Base-by-base conservation (phyloP, 2,329 filamentous ascomycete species). In the Diaporthe nobilis region DNA sequence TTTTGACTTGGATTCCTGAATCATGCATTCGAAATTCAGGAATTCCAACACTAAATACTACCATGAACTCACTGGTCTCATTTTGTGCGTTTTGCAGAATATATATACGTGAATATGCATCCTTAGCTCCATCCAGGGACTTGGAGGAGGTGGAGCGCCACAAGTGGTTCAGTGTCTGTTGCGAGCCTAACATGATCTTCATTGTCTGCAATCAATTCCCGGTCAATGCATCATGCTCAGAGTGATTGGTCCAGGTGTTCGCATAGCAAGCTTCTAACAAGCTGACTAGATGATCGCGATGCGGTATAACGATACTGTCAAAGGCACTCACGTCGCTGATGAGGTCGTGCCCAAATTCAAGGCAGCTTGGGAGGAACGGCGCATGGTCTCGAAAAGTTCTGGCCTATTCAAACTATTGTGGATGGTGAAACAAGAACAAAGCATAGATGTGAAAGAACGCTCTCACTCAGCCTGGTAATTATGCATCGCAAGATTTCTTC, bases 1-100 rank as follows among this genome's bases (percentile, higher is more conserved):
- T 0, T 89, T 91, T 76, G 60, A 22, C 25, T 22, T 65, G 9
- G 25, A n/a, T 22, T 25, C 37, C 34, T 42, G 37, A 61, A 25
- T 25, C 15, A 25, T 22, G 1, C 39, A 2, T 8, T 39, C 8
- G 22, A 13, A 37, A 8, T n/a, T 37, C 10, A 25, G 12, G n/a
- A 12, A 13, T 13, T 65, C 44, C 70, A 4, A 53, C n/a, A 12
- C n/a, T 22, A 20, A 2, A 47, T 22, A 20, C 44, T 47, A 47
- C 17, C 20, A 7, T 17, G 17, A 47, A 47, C 17, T 47, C 4
- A 20, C 44, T 9, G 44, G 44, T 2, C 44, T 22, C 44, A 47
- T 47, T 47, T 47, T 5, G 20, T 47, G 20, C 44, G 44, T 22
- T 8, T 47, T 22, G 44, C 20, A 22, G 20, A 20, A 47, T 20